phyloP scores from a whole-genome alignment of 768 basidiomycete genomes.

The Fomitopsis serialis region DNA sequence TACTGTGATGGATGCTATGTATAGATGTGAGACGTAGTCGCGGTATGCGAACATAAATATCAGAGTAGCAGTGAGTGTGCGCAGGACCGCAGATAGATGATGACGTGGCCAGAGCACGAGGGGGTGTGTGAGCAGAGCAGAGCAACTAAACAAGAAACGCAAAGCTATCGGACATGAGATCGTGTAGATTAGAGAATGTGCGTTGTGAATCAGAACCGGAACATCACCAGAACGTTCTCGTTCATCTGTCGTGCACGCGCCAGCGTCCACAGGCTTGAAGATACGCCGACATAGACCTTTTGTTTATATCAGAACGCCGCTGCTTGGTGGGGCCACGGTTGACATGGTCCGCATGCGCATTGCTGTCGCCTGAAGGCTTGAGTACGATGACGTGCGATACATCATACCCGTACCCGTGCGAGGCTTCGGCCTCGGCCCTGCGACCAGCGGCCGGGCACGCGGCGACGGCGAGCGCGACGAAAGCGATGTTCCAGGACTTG shows the following conservation, averaged over 20 bases:
- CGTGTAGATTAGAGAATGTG: not conserved
- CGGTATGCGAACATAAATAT: not conserved
- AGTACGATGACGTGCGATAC: constrained; percentile 34
- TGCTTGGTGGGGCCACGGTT: constrained; percentile 6
- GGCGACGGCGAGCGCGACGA: constrained; percentile 8
- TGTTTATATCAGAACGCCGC: not conserved
- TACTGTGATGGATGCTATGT: no score
- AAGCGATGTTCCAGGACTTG: not conserved
- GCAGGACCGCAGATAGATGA: not conserved
- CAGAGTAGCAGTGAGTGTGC: not conserved
- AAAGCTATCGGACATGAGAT: not conserved
- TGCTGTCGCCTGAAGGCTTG: constrained; percentile 12
- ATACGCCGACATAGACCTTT: not conserved
- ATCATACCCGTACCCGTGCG: constrained; percentile 66
- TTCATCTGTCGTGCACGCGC: not conserved
- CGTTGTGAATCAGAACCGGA: not conserved
- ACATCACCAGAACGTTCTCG: not conserved
- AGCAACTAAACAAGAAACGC: not conserved
- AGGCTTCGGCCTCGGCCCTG: constrained; percentile 37
- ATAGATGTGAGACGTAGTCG: not conserved
- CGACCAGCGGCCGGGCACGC: constrained; percentile 11
- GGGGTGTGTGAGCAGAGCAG: not conserved
- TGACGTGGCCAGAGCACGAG: not conserved
- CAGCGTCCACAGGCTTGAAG: not conserved
- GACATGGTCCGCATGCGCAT: constrained; percentile 9